Base-by-base conservation (phyloP, 75 land plant genomes). In the Pseudotsuga menziesii region DNA sequence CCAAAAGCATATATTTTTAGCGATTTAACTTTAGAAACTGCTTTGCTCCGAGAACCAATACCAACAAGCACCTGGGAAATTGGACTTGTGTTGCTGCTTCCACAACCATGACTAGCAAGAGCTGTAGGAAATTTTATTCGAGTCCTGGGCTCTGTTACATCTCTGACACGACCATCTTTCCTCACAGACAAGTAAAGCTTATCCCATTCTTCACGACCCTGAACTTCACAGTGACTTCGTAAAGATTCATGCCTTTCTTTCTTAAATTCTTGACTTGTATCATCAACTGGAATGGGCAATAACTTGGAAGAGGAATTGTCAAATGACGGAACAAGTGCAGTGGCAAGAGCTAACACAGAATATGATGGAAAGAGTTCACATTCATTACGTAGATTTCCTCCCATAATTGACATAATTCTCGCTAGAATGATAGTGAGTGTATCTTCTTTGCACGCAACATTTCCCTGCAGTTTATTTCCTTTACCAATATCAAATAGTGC, bases 21-120 rank as follows among this genome's bases (percentile, higher is more conserved):
- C n/a, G n/a, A n/a, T n/a, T n/a, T n/a, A n/a, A n/a, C n/a, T n/a
- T n/a, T n/a, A n/a, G n/a, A n/a, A n/a, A n/a, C n/a, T n/a, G n/a
- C n/a, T n/a, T n/a, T n/a, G n/a, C n/a, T n/a, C n/a, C n/a, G n/a
- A n/a, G n/a, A n/a, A n/a, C n/a, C n/a, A n/a, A n/a, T n/a, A n/a
- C n/a, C n/a, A n/a, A n/a, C n/a, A n/a, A n/a, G n/a, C n/a, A 91
- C 93, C 90, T 91, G 87, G 41, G 90, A 80, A 63, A 77, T 75
- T 16, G 56, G 66, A 75, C 57, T 78, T 73, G 73, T 71, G 72
- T 58, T 72, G 56, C 61, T 72, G 16, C 76, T 76, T 61, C 55
- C 80, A 78, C 20, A 32, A 39, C 56, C 48, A 73, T 66, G 0
- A 20, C 79, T 81, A 67, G 72, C 79, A 80, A 91, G 78, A 56